Conservation (phyloP, 176 grass and related monocot genomes). For the Raddia distichophylla region DNA sequence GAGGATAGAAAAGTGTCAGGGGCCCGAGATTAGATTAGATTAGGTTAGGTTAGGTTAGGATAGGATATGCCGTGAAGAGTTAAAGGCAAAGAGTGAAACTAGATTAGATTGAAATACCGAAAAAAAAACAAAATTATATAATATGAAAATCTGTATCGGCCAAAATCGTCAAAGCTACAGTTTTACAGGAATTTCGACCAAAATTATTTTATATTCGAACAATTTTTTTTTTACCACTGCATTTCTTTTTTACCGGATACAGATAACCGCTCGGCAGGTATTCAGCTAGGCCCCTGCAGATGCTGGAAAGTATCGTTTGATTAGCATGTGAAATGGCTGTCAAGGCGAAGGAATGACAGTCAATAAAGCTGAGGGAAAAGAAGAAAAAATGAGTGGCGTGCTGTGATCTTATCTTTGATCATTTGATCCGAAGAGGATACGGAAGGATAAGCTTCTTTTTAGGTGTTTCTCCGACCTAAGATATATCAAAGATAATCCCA, state of each 20-base stretch:
- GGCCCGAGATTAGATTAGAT: too few species aligned
- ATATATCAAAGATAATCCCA: background rate
- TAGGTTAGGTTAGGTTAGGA: background rate
- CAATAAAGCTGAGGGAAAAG: too few species aligned
- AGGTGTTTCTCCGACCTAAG: background rate
- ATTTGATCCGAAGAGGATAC: constrained; percentile 18
- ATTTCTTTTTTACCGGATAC: too few species aligned
- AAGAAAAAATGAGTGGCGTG: too few species aligned
- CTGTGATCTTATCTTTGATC: constrained; percentile 39
- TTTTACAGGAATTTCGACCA: too few species aligned
- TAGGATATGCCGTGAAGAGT: constrained; percentile 22
- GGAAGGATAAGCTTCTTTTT: constrained; percentile 26
- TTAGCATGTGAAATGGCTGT: constrained; percentile 15
- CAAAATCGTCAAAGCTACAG: too few species aligned
- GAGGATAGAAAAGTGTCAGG: background rate
- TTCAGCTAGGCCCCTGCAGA: background rate
- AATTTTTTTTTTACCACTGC: too few species aligned
- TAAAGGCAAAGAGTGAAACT: constrained; percentile 5
- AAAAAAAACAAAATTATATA: too few species aligned
- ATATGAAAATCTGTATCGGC: too few species aligned
- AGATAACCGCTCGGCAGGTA: too few species aligned
- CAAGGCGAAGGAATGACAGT: background rate
- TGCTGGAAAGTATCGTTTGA: background rate
- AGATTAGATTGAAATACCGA: too few species aligned
- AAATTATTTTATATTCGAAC: too few species aligned